phyloP scores from a whole-genome alignment of 805 yeast genomes.

The Candida methanosorbosa region DNA sequence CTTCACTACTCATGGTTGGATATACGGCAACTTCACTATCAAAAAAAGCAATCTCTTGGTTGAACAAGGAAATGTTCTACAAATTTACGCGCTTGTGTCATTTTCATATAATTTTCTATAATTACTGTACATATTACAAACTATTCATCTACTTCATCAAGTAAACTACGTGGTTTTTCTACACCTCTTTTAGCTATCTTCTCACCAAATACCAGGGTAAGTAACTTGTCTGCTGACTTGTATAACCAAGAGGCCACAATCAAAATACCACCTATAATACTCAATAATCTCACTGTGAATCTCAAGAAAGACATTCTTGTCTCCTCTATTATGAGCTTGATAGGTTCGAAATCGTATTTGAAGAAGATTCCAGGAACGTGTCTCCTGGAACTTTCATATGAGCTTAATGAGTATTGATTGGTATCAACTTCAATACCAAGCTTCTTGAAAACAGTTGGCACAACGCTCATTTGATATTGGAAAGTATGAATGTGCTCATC shows the following conservation, averaged over 20 bases:
- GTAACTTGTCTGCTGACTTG: conserved; percentile 44
- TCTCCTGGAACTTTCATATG: conserved; percentile 17
- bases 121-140: no score
- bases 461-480: conserved; percentile 67
- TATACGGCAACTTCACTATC: no score
- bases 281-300: conserved; percentile 69
- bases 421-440: conserved; percentile 71
- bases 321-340: conserved; percentile 62
- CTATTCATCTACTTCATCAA: conserved; percentile 16
- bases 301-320: conserved; percentile 67
- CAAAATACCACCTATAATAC: conserved; percentile 76
- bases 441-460: conserved; percentile 70
- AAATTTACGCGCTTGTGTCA: no score
- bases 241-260: conserved; percentile 62
- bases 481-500: conserved; percentile 39
- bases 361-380: conserved; percentile 72
- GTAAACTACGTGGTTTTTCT: conserved; percentile 26
- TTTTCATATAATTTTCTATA: no score
- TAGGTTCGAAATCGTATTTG: conserved; percentile 84
- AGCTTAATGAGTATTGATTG: conserved; percentile 74
- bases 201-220: conserved; percentile 49
- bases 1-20: no score
- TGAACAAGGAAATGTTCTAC: no score
- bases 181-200: conserved; percentile 40
- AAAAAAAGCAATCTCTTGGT: no score